phyloP scores from a whole-genome alignment of 805 yeast genomes.

The Candida odintsovae region DNA sequence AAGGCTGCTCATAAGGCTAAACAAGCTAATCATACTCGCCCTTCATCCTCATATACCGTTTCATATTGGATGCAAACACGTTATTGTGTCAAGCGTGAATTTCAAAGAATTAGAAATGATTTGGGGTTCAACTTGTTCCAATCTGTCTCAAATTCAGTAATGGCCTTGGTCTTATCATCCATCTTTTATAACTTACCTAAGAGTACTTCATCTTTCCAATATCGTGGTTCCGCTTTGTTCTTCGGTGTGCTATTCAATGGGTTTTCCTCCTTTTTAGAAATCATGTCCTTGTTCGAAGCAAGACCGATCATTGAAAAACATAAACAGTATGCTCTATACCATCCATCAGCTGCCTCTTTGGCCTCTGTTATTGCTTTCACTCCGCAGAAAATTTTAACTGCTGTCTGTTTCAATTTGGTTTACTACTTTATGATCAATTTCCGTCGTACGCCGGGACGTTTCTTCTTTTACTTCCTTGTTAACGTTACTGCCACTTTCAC shows the following conservation, averaged over 20 bases:
- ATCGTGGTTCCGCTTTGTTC: conserved; percentile 60
- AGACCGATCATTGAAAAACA: conserved; percentile 58
- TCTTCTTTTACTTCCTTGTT: conserved; percentile 46
- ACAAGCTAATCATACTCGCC: conserved; percentile 42
- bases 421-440: conserved; percentile 51
- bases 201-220: conserved; percentile 43
- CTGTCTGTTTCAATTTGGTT: conserved; percentile 41
- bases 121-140: conserved; percentile 37
- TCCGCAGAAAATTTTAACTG: conserved; percentile 41
- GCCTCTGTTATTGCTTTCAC: conserved; percentile 56
- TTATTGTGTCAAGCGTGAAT: conserved; percentile 39
- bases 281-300: conserved; percentile 27
- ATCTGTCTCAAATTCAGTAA: conserved; percentile 39
- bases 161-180: conserved; percentile 53
- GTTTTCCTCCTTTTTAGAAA: conserved; percentile 53
- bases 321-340: conserved; percentile 50
- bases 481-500: conserved; percentile 38
- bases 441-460: conserved; percentile 46
- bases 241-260: conserved; percentile 62
- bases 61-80: conserved; percentile 47
- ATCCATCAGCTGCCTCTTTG: conserved; percentile 59
- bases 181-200: conserved; percentile 46
- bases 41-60: conserved; percentile 48
- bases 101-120: conserved; percentile 45
- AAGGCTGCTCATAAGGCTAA: conserved; percentile 43